A percentile compares a stretch with the other conserved stretches of the same genome.
These are phyloP conservation scores for Annulohypoxylon nitens DNA, from an alignment of 495 filamentous ascomycete species.

Conservation along the genomic window DNA sequence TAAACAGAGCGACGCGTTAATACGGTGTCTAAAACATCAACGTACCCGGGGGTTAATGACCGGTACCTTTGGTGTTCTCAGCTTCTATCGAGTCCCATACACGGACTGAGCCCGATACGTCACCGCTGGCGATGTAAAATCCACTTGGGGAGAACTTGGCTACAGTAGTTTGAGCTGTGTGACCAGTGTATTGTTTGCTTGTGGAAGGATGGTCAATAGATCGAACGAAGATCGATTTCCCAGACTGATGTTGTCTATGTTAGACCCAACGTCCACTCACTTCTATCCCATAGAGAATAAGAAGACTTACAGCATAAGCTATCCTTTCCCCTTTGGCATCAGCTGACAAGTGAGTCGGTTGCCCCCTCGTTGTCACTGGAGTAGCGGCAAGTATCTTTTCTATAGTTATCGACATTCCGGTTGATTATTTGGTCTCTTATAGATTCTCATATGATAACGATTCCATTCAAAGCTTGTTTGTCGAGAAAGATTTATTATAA, in stretches of 20 bases:
- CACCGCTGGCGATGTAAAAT: slow-evolving; percentile 95
- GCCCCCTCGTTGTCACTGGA: slow-evolving; percentile 86
- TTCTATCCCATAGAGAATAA: neutral
- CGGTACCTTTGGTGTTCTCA: slow-evolving; percentile 71
- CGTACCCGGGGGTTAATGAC: neutral
- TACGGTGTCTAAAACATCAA: slow-evolving; percentile 14
- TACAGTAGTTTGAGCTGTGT: slow-evolving; percentile 88
- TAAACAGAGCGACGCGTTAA: slow-evolving; percentile 39
- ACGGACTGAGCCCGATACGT: slow-evolving; percentile 82
- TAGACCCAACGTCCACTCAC: slow-evolving; percentile 6
- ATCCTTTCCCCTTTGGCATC: slow-evolving; percentile 94
- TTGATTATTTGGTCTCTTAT: neutral
- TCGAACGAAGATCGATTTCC: slow-evolving; percentile 95
- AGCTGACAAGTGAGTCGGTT: slow-evolving; percentile 88
- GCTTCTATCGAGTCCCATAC: slow-evolving; percentile 87
- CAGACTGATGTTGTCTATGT: slow-evolving; percentile 69
- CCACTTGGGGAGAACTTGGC: slow-evolving; percentile 95
- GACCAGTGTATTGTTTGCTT: slow-evolving; percentile 88
- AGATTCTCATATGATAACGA: slow-evolving; percentile 29
- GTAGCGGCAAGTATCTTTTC: slow-evolving; percentile 68
- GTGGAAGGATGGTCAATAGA: slow-evolving; percentile 88
- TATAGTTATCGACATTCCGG: slow-evolving; percentile 64
- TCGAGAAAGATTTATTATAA: slow-evolving; percentile 8
- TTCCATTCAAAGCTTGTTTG: neutral
- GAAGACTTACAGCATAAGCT: slow-evolving; percentile 84